Base-by-base conservation (phyloP, 257 asterid species). In the Schizonepeta tenuifolia region DNA sequence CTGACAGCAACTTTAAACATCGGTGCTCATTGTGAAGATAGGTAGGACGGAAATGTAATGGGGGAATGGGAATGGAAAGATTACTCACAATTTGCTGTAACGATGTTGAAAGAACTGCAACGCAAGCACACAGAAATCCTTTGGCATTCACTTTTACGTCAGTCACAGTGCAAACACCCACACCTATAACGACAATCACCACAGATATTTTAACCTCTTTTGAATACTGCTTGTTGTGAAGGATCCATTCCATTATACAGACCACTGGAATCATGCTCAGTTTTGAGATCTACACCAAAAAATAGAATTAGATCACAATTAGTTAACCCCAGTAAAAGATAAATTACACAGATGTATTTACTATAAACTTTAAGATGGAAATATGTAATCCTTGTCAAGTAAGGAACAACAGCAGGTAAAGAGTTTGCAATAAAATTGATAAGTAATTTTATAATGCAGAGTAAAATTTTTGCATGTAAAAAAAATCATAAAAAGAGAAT, bases 241-340 rank as follows among this genome's bases (percentile, higher is more conserved):
- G 86, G 83, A 93, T 83, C 98, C 98, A 93, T 79, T 93, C 98
- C 97, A 93, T 81, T 15, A 91, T 68, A 60, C 98, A 93, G 50
- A 93, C 98, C 73, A 93, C 98, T 1, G 98, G 98, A 81, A 93
- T 93, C 98, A 93, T 93, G 89, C 97, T 93, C 86, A 93, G 76
- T 81, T 93, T 93, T 64, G 98, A 93, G 75, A 93, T 93, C 98
- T 93, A 75, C 87, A 86, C 38, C 54, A 41, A 64, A 64, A 62
- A 68, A 41, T 69, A 61, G n/a, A 4, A 5, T 38, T 36, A 51
- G 43, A 50, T 66, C 5, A 69, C 41, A 38, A 63, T 85, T 65
- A 78, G 83, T 67, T 72, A 40, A 67, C 56, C 67, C 54, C 13
- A 77, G 66, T 38, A 38, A 12, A 53, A n/a, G 69, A 74, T 20